A percentile compares a stretch with the other conserved stretches of the same genome.
Conservation (phyloP, 257 asterid species). For the Apocynum venetum region DNA sequence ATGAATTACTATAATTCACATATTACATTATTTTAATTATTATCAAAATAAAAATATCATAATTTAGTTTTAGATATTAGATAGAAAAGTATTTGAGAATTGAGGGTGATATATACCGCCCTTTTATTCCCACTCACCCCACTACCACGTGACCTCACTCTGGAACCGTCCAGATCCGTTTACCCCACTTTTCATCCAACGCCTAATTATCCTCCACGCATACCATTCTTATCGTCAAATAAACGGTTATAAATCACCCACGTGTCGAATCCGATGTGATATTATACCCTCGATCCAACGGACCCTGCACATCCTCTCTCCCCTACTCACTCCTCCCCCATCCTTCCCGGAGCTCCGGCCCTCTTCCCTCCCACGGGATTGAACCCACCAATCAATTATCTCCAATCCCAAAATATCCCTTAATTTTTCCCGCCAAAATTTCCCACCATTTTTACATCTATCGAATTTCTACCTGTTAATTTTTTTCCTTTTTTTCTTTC, state of each 20-base stretch:
- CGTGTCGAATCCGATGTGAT: slow-evolving; percentile 16
- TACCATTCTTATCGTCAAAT: slow-evolving; percentile 12
- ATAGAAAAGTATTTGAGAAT: too few species aligned
- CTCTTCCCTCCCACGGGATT: not conserved
- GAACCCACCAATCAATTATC: not conserved
- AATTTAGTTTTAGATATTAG: too few species aligned
- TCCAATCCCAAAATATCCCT: not conserved
- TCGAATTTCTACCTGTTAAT: not conserved
- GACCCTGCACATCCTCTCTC: slow-evolving; percentile 8
- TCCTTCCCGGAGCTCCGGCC: not conserved
- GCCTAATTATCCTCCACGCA: not conserved
- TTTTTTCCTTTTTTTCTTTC: not conserved
- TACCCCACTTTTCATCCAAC: slow-evolving; percentile 14
- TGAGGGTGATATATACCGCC: not conserved
- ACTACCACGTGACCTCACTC: slow-evolving; percentile 7
- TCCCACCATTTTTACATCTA: not conserved
- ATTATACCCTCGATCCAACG: slow-evolving; percentile 18
- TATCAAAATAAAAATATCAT: too few species aligned
- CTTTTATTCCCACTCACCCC: slow-evolving; percentile 1
- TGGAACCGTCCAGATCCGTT: slow-evolving; percentile 4
- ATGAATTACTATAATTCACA: too few species aligned
- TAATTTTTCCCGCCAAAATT: slow-evolving; percentile 7
- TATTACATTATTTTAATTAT: too few species aligned
- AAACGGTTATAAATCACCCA: slow-evolving; percentile 7
- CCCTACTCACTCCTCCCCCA: not conserved